Evolutionary conservation across 2,329 filamentous ascomycete genomes (phyloP).

Genomic region (Xylaria multiplex): DNA sequence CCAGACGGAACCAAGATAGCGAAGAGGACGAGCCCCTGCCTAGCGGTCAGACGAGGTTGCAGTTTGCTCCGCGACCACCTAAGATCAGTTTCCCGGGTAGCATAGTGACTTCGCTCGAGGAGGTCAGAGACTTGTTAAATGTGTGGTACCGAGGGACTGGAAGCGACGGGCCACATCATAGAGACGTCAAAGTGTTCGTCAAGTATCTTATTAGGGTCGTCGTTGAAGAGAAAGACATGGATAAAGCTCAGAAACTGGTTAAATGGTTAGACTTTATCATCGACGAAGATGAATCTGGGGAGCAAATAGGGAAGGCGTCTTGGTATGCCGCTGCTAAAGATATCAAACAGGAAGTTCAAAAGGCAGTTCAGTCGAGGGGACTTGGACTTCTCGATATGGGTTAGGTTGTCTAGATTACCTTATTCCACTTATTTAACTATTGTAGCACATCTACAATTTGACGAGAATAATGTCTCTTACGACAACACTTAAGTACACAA

Average conservation of each 20-base stretch:
- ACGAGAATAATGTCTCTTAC: slow-evolving; percentile 25
- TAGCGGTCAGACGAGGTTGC: slow-evolving; percentile 56
- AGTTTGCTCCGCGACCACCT: slow-evolving; percentile 58
- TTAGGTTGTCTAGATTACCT: not conserved
- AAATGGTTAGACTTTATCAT: slow-evolving; percentile 73
- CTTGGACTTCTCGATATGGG: slow-evolving; percentile 63
- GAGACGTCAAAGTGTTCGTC: slow-evolving; percentile 80
- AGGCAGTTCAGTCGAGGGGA: slow-evolving; percentile 65
- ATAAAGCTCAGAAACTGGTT: slow-evolving; percentile 75
- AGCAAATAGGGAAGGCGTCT: slow-evolving; percentile 49
- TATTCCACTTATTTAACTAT: not conserved
- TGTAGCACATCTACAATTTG: slow-evolving; percentile 2
- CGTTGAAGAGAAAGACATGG: slow-evolving; percentile 78
- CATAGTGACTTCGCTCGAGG: slow-evolving; percentile 56
- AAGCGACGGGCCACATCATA: slow-evolving; percentile 78
- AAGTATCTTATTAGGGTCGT: slow-evolving; percentile 79
- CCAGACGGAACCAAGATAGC: slow-evolving; percentile 31
- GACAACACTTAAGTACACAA: slow-evolving; percentile 12
- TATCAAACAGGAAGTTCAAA: slow-evolving; percentile 63
- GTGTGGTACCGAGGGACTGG: slow-evolving; percentile 80
- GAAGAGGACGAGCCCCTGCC: slow-evolving; percentile 35
- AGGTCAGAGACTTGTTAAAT: slow-evolving; percentile 78
- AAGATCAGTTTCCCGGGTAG: slow-evolving; percentile 60
- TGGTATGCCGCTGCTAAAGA: slow-evolving; percentile 60
- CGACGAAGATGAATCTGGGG: slow-evolving; percentile 56